Percentiles rank a stretch among this genome's conserved stretches.
Evolutionary conservation across 202 grass and related monocot genomes (phyloP).

Genomic region (Cymbopogon flexuosus): DNA sequence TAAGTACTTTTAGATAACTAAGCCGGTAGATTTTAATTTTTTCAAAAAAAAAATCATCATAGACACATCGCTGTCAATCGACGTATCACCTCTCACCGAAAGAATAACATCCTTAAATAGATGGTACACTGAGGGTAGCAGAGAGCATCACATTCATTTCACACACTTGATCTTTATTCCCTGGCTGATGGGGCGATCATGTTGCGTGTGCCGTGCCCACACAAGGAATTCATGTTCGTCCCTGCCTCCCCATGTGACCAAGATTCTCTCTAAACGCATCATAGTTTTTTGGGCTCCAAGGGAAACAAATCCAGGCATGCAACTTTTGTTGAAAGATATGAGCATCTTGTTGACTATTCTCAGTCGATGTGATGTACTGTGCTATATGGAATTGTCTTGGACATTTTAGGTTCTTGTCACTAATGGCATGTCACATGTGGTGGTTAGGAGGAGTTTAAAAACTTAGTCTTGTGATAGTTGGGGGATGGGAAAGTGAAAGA

Average conservation of each 20-base stretch:
- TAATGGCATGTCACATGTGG: not conserved
- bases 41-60: not conserved
- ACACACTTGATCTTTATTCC: constrained; percentile 28
- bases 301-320: not conserved
- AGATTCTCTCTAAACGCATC: constrained; percentile 33
- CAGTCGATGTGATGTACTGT: not conserved
- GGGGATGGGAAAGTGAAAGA: not conserved
- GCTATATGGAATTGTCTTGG: not conserved
- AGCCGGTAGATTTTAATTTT: too few species aligned
- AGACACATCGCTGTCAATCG: not conserved
- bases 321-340: constrained; percentile 16
- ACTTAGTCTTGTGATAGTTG: not conserved
- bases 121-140: not conserved
- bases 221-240: constrained; percentile 12
- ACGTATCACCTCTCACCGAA: not conserved
- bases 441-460: not conserved
- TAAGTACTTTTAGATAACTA: too few species aligned
- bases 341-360: constrained; percentile 22
- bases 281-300: not conserved
- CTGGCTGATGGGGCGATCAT: not conserved
- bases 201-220: constrained; percentile 17
- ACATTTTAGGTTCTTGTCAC: not conserved
- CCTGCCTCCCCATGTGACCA: constrained; percentile 31
- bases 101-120: not conserved
- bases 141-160: constrained; percentile 27